Conservation (phyloP, 208 protist species). For the Acanthamoeba healyi region DNA sequence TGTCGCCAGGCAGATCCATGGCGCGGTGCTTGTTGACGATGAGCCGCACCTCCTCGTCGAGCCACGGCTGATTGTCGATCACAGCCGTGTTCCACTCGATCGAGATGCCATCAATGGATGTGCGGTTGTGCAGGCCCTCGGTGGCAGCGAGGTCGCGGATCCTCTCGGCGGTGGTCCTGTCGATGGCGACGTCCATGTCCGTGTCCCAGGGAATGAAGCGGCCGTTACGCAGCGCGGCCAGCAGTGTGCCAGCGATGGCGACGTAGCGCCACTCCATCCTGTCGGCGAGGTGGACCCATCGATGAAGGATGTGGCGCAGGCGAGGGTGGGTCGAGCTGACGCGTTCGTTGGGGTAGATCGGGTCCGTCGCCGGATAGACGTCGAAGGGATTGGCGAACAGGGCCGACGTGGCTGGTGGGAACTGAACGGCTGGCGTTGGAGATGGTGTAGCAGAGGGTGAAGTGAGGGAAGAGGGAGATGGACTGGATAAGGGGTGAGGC, state of each 20-base stretch:
- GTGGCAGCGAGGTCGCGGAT: neutral
- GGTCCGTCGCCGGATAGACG: neutral
- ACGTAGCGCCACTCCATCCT: neutral
- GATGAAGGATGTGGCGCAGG: neutral
- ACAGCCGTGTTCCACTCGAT: neutral
- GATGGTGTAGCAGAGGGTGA: neutral
- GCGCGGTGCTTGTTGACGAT: conserved; percentile 14
- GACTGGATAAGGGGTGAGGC: too few relatives aligned
- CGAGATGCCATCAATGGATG: neutral
- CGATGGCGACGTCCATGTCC: conserved; percentile 29
- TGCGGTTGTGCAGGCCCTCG: neutral
- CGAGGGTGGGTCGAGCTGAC: neutral
- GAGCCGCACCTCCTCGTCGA: neutral
- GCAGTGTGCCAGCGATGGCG: neutral
- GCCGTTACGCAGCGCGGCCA: neutral
- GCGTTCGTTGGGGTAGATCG: neutral
- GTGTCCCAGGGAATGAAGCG: conserved; percentile 42
- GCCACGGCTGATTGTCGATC: neutral
- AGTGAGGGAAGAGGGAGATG: neutral
- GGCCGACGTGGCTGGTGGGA: too few relatives aligned
- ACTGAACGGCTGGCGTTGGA: too few relatives aligned
- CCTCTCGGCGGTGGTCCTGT: neutral
- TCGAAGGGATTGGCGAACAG: neutral
- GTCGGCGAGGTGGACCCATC: neutral
- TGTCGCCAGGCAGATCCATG: neutral